phyloP scores from a whole-genome alignment of 2,329 filamentous ascomycete genomes.

The Curvularia eragrostidis region DNA sequence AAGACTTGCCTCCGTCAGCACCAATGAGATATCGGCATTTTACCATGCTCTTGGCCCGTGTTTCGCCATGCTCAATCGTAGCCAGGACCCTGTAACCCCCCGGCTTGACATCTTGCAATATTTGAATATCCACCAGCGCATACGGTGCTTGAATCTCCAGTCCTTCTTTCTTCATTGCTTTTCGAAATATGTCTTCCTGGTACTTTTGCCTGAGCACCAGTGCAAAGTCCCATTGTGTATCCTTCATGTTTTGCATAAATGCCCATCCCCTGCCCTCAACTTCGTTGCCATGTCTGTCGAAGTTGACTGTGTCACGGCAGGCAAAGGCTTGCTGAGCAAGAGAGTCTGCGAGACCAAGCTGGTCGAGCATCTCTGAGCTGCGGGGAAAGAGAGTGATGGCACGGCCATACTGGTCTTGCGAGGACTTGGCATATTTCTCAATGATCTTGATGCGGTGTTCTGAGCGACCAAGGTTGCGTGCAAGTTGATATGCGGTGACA shows the following conservation, averaged over 20 bases:
- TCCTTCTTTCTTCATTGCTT: slow-evolving; percentile 48
- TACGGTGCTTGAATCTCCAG: slow-evolving; percentile 47
- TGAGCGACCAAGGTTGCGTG: slow-evolving; percentile 51
- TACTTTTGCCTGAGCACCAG: slow-evolving; percentile 64
- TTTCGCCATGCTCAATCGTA: slow-evolving; percentile 39
- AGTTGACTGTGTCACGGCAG: slow-evolving; percentile 58
- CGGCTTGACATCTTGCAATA: slow-evolving; percentile 45
- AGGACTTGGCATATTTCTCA: slow-evolving; percentile 58
- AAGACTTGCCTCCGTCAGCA: slow-evolving; percentile 59
- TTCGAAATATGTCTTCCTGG: slow-evolving; percentile 61
- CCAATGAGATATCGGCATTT: slow-evolving; percentile 59
- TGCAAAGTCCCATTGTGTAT: slow-evolving; percentile 60
- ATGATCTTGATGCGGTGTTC: slow-evolving; percentile 55
- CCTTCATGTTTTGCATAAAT: slow-evolving; percentile 62
- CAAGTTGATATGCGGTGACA: slow-evolving; percentile 56
- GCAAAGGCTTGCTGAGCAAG: slow-evolving; percentile 62
- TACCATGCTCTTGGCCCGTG: slow-evolving; percentile 35
- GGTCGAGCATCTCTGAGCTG: slow-evolving; percentile 60
- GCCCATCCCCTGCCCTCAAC: slow-evolving; percentile 57
- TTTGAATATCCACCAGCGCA: slow-evolving; percentile 48
- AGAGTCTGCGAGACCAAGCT: slow-evolving; percentile 58
- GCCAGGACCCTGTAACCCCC: slow-evolving; percentile 38
- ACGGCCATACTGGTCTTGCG: slow-evolving; percentile 61
- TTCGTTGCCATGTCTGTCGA: slow-evolving; percentile 56
- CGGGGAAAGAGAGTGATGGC: slow-evolving; percentile 63